A percentile compares a stretch with the other conserved stretches of the same genome.
Evolutionary conservation across 768 basidiomycete species (phyloP).

Genomic region (Naematelia aurantialba): DNA sequence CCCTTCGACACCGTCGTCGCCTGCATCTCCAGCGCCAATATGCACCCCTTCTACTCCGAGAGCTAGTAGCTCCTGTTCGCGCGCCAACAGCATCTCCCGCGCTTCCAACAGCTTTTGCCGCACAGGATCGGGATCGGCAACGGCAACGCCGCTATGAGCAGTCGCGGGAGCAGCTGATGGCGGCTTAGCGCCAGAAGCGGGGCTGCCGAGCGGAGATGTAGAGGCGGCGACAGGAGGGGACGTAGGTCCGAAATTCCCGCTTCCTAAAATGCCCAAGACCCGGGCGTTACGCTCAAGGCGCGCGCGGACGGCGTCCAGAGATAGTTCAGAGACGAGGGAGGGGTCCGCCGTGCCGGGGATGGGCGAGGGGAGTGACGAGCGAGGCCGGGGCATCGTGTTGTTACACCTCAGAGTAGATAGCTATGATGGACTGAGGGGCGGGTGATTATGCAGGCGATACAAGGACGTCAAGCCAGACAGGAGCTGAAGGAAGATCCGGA

Average conservation of each 20-base stretch:
- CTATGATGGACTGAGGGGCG: too few species aligned
- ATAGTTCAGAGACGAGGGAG: constrained; percentile 23
- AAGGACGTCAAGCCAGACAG: too few species aligned
- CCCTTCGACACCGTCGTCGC: too few species aligned
- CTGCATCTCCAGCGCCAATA: background rate
- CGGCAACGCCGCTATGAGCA: background rate
- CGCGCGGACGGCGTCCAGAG: constrained; percentile 27
- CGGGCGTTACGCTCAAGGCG: constrained; percentile 32
- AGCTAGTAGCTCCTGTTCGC: constrained; percentile 32
- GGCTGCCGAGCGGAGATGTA: background rate
- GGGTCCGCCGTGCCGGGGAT: constrained; percentile 23
- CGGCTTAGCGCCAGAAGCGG: constrained; percentile 1
- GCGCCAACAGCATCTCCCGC: constrained; percentile 19
- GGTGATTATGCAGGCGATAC: too few species aligned
- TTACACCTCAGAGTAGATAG: too few species aligned
- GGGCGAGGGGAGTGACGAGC: background rate
- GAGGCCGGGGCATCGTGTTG: constrained; percentile 4
- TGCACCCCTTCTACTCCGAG: background rate
- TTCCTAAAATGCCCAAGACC: constrained; percentile 20
- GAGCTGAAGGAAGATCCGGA: too few species aligned
- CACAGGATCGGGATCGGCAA: constrained; percentile 22
- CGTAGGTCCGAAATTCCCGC: too few species aligned
- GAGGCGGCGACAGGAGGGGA: constrained; percentile 9
- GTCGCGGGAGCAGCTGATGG: background rate
- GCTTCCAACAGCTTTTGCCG: constrained; percentile 23